A percentile compares a stretch with the other conserved stretches of the same genome.
Evolutionary conservation across 139 green algal species (phyloP).

Genomic region (Ettlia oleoabundans): DNA sequence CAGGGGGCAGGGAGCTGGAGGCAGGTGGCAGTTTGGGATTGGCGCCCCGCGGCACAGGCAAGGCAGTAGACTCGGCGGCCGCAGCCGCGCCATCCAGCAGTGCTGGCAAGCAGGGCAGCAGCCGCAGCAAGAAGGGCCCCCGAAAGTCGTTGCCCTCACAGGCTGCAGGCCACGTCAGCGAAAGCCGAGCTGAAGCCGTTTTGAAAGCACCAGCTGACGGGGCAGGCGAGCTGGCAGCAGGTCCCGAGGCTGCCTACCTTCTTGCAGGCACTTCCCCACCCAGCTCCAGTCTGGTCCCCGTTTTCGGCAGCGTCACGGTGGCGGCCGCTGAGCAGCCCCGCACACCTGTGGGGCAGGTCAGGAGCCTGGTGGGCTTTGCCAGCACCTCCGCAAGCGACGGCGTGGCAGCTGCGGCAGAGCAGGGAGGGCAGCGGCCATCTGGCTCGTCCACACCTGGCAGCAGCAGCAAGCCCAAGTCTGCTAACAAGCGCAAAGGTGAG

Average conservation of each 20-base stretch:
- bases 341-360: neutral
- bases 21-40: neutral
- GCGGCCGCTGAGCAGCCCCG: neutral
- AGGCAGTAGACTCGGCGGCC: neutral
- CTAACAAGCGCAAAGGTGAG: slow-evolving; percentile 28
- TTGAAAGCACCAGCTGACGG: neutral
- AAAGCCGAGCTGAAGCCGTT: no score
- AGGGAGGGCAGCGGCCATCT: neutral
- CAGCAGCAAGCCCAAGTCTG: neutral
- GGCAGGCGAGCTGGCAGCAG: neutral
- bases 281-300: slow-evolving; percentile 6
- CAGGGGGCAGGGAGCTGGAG: neutral
- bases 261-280: slow-evolving; percentile 3
- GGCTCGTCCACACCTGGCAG: no score
- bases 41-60: neutral
- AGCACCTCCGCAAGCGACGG: neutral
- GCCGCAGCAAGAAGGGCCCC: neutral
- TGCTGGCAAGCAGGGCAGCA: neutral
- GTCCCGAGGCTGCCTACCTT: neutral
- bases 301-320: neutral
- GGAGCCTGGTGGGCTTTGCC: slow-evolving; percentile 30
- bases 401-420: neutral
- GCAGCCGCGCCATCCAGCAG: neutral
- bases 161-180: no score
- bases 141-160: no score